Evolutionary conservation across 2,329 filamentous ascomycete genomes (phyloP), one percentile per base, ranked within the genome.

Genomic region (Myriosclerotinia scirpicola): DNA sequence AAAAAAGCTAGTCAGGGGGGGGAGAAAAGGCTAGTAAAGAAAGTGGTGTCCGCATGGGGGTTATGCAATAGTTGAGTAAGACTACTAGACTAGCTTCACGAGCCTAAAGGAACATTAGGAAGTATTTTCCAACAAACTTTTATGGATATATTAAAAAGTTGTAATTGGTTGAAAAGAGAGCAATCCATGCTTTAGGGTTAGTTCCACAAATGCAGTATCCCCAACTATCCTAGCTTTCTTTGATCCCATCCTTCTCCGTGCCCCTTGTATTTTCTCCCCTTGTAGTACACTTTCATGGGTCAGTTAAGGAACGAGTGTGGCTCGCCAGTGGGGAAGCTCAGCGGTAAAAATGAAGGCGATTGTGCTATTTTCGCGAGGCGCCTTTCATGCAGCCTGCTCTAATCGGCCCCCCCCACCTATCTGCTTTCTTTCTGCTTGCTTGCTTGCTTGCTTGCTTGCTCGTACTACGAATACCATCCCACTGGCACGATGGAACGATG

Each of bases 341-440:
- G 54, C 52, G 50, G 58, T 64, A 48, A 64, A 58, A 58, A 38
- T 56, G 60, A 61, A 22, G 58, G 58, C 44, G 34, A 61, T 61
- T 61, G 36, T 70, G 69, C 74, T 76, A 75, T 76, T 76, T 75
- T 75, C 69, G 71, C 71, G 70, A 75, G 73, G 74, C 74, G 74
- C 74, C 36, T 54, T 70, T 73, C 67, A 75, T 75, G 72, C 72
- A 75, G 69, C 68, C 65, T 59, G 22, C 65, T 68, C 60, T 68
- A 71, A 75, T 71, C 73, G 71, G 71, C 71, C 71, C 71, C 72
- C 72, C 70, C 69, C 69, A 68, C 68, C 71, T 68, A 63, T 68
- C 48, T 48, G 40, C 58, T 50, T 55, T 54, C 53, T 44, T 71
- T 71, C 72, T 69, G 71, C 63, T 64, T 66, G 63, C 60, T 52